A percentile compares a stretch with the other conserved stretches of the same genome.
Evolutionary conservation across 352 stramenopile species (phyloP).

Genomic region (Elongisporangium undulatum): DNA sequence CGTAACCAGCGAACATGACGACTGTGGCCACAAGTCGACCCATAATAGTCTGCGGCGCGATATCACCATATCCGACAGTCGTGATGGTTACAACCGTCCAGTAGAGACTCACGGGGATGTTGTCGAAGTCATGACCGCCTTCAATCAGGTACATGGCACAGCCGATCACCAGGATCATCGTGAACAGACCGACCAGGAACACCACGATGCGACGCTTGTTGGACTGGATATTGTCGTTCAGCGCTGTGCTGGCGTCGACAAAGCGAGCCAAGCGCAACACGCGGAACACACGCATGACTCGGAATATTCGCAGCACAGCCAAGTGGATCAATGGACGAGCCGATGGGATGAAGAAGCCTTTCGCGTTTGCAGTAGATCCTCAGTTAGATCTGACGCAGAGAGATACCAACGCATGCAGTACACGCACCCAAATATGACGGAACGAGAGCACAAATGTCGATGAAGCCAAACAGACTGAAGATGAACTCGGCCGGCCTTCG

Average conservation of each 20-base stretch:
- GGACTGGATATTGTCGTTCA: constrained; percentile 74
- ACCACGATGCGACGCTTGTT: constrained; percentile 78
- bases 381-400: constrained; percentile 2
- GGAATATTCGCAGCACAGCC: constrained; percentile 73
- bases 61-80: constrained; percentile 84
- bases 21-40: constrained; percentile 76
- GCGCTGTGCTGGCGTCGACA: constrained; percentile 58
- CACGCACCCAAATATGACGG: constrained; percentile 68
- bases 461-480: constrained; percentile 63
- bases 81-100: constrained; percentile 88
- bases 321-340: constrained; percentile 66
- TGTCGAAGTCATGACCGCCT: constrained; percentile 71
- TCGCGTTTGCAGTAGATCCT: background rate
- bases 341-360: constrained; percentile 50
- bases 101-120: constrained; percentile 85
- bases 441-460: constrained; percentile 75
- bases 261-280: constrained; percentile 69
- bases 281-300: constrained; percentile 77
- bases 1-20: constrained; percentile 87
- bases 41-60: constrained; percentile 73
- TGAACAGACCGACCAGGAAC: constrained; percentile 71
- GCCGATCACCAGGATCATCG: constrained; percentile 74
- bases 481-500: constrained; percentile 55
- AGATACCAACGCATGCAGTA: background rate
- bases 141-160: constrained; percentile 85